Evolutionary conservation across 805 yeast species (phyloP), one percentile per base, ranked within the genome.

Genomic region (Pichia scutulata): DNA sequence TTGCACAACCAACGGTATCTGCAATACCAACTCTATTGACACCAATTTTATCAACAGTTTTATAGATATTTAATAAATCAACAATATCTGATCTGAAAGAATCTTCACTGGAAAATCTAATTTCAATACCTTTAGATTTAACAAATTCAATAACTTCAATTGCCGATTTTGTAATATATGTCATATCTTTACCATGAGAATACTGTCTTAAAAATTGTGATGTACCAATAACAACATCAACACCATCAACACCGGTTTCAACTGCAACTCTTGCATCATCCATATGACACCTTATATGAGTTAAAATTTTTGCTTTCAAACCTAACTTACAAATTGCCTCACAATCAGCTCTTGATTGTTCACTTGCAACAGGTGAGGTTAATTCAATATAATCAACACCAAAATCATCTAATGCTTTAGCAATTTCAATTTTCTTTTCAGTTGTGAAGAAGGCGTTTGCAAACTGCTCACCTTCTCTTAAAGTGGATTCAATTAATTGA

Each of bases 11-110:
- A 51, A 92, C 99, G 37, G 99, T 92, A 69, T 92, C 99, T 59
- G 99, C 99, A 73, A 92, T 92, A 74, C 99, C 99, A 49, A 92
- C 97, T 72, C 99, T 83, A 78, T 93, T 89, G 55, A 92, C 99
- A 63, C 99, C 99, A 60, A 92, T 88, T 74, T 89, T 87, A 75
- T 87, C 95, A 57, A 92, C 99, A 25, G 97, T 89, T 71, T 89
- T 86, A 77, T 92, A 92, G 61, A 92, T 93, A 74, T 92, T 92
- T 65, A 92, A 80, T 66, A 92, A 75, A 66, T 92, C 99, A 52
- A 92, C 98, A 60, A 93, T 80, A 69, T 92, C 98, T 43, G 95
- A 85, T 74, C 99, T 86, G 81, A 92, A 92, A 10, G 97, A 89
- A 73, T 92, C 99, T 74, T 92, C 99, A 6, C 97, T 86, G 25